These are phyloP conservation scores for Phytopythium kandeliae DNA, from an alignment of 352 stramenopile species.

Conservation along the genomic window DNA sequence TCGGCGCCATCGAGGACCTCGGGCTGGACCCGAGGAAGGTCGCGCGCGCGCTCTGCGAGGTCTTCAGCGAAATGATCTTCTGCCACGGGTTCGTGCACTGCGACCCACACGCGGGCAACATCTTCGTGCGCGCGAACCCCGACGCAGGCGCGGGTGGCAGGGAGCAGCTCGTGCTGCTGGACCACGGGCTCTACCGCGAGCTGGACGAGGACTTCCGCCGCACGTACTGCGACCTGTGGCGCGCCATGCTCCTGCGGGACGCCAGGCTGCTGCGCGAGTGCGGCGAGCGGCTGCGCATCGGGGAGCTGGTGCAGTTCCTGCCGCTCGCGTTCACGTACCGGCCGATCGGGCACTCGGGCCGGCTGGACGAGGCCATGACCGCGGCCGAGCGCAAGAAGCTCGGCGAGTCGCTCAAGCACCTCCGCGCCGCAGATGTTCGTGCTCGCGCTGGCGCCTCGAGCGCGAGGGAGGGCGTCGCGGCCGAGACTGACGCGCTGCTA, in stretches of 20 bases:
- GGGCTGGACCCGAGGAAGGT: conserved; percentile 82
- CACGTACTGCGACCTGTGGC: conserved; percentile 94
- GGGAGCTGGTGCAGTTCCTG: conserved; percentile 57
- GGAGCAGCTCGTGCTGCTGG: conserved; percentile 94
- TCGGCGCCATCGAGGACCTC: conserved; percentile 70
- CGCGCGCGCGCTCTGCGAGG: conserved; percentile 83
- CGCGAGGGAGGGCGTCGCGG: not conserved
- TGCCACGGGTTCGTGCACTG: conserved; percentile 95
- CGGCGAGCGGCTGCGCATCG: conserved; percentile 46
- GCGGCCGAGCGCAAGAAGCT: conserved; percentile 61
- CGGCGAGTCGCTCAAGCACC: conserved; percentile 44
- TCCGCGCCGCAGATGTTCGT: conserved; percentile 65
- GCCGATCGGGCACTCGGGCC: conserved; percentile 48
- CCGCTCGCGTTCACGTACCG: conserved; percentile 88
- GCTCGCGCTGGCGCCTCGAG: not conserved
- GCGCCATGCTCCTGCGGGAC: conserved; percentile 91
- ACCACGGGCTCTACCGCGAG: conserved; percentile 96
- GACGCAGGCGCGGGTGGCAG: conserved; percentile 33
- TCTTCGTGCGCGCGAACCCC: conserved; percentile 76
- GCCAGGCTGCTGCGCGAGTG: conserved; percentile 61
- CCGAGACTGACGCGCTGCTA: too few relatives aligned
- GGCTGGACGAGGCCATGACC: conserved; percentile 60
- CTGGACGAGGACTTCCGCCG: conserved; percentile 92
- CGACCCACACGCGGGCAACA: conserved; percentile 95
- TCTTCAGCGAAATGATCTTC: conserved; percentile 96